phyloP scores from a whole-genome alignment of 345 rosid genomes.

The Murraya koenigii region DNA sequence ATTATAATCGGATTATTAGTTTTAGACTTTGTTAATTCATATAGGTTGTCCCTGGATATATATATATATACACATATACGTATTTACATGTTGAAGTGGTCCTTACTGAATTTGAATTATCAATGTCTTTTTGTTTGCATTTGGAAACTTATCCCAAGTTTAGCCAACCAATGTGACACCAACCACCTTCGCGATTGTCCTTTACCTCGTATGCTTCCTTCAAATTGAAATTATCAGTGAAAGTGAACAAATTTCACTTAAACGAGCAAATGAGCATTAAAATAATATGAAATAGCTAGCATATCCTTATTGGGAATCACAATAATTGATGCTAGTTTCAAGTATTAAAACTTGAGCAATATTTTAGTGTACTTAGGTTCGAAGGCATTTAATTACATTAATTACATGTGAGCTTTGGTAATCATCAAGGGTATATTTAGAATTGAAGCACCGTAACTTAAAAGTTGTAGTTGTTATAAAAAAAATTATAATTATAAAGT shows the following conservation, averaged over 20 bases:
- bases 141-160: neutral
- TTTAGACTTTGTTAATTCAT: neutral
- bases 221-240: neutral
- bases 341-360: too few relatives aligned
- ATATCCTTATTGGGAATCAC: neutral
- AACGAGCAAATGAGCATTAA: neutral
- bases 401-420: too few relatives aligned
- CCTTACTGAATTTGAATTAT: neutral
- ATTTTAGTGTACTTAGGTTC: too few relatives aligned
- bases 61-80: too few relatives aligned
- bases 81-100: neutral
- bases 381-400: too few relatives aligned
- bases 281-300: neutral
- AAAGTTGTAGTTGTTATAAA: too few relatives aligned
- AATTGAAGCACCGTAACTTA: too few relatives aligned
- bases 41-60: neutral
- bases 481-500: too few relatives aligned
- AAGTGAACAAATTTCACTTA: neutral
- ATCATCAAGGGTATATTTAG: too few relatives aligned
- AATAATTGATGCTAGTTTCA: too few relatives aligned
- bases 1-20: neutral
- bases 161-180: neutral
- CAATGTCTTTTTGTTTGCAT: neutral
- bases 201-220: neutral
- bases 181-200: neutral